Conservation (phyloP, 805 yeast species). For the Candida vartiovaarae region DNA sequence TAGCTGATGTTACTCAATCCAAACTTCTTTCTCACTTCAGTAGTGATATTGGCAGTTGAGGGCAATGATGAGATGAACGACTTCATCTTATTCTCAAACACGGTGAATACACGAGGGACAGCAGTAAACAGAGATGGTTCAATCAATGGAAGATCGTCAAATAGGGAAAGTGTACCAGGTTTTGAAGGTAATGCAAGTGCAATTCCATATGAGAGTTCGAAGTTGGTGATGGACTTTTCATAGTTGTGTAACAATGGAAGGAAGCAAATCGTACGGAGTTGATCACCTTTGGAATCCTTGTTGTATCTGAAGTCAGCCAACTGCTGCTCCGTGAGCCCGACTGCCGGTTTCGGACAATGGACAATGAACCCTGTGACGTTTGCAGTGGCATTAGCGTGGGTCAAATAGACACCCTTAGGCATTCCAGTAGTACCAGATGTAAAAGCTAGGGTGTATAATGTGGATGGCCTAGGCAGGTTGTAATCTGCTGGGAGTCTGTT, state of each 20-base stretch:
- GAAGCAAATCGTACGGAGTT: slow-evolving; percentile 27
- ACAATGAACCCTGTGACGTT: slow-evolving; percentile 26
- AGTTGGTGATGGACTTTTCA: slow-evolving; percentile 40
- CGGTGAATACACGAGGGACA: slow-evolving; percentile 51
- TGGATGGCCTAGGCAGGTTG: slow-evolving; percentile 31
- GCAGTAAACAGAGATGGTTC: slow-evolving; percentile 41
- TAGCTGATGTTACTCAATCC: slow-evolving; percentile 32
- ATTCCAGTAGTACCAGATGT: slow-evolving; percentile 61
- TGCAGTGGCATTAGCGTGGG: slow-evolving; percentile 46
- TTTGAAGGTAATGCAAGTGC: slow-evolving; percentile 42
- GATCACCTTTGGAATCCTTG: slow-evolving; percentile 14
- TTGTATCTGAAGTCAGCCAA: slow-evolving; percentile 11
- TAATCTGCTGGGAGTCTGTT: slow-evolving; percentile 27
- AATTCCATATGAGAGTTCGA: slow-evolving; percentile 35
- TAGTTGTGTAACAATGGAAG: slow-evolving; percentile 54
- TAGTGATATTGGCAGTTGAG: slow-evolving; percentile 1
- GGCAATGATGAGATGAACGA: slow-evolving; percentile 8
- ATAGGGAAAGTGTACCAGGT: slow-evolving; percentile 30
- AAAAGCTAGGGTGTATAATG: slow-evolving; percentile 44
- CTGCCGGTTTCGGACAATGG: slow-evolving; percentile 23
- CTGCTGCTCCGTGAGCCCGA: slow-evolving; percentile 12
- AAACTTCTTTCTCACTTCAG: slow-evolving; percentile 24
- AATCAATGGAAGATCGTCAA: slow-evolving; percentile 43
- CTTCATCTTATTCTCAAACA: slow-evolving; percentile 32
- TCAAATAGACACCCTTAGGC: slow-evolving; percentile 57